A percentile compares a stretch with the other conserved stretches of the same genome.
These are phyloP conservation scores for Bonnemaisonia californica DNA, from an alignment of 31 red algal species.

Conservation along the genomic window DNA sequence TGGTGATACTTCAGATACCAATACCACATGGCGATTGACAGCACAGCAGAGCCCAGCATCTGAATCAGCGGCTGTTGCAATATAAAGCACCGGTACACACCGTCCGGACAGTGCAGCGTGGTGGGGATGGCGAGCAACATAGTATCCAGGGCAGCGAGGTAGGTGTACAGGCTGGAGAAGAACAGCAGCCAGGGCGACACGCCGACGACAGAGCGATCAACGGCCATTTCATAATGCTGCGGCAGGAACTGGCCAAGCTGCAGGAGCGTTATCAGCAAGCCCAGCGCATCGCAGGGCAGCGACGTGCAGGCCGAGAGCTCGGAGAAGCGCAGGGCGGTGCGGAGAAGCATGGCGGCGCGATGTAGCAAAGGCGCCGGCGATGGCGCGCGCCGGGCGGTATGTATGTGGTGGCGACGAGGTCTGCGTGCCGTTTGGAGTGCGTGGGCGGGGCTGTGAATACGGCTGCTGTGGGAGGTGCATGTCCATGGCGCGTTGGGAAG, in stretches of 20 bases:
- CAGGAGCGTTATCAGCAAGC: conserved; percentile 68
- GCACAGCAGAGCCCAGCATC: conserved; percentile 64
- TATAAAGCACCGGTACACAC: conserved; percentile 65
- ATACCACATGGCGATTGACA: conserved; percentile 79
- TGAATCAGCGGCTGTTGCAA: conserved; percentile 73
- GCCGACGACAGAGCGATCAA: conserved; percentile 61
- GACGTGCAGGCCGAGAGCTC: conserved; percentile 8
- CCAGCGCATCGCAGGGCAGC: conserved; percentile 46
- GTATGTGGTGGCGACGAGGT: no score
- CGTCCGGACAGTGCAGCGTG: conserved; percentile 26
- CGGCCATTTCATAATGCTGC: conserved; percentile 85
- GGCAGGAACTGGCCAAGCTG: conserved; percentile 91
- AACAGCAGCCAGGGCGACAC: conserved; percentile 85
- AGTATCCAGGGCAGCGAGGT: conserved; percentile 75
- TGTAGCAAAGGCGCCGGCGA: not conserved
- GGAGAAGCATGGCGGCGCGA: not conserved
- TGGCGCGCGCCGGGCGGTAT: not conserved
- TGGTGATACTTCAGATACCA: conserved; percentile 82
- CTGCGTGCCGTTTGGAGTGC: no score
- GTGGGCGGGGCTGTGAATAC: not conserved
- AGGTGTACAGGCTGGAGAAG: conserved; percentile 85
- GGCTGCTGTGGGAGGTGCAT: not conserved
- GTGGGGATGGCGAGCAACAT: conserved; percentile 23
- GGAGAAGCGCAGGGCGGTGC: not conserved
- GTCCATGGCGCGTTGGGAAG: not conserved